Evolutionary conservation across 768 basidiomycete genomes (phyloP), one percentile per base, ranked within the genome.

Genomic region (Lentinula boryana): DNA sequence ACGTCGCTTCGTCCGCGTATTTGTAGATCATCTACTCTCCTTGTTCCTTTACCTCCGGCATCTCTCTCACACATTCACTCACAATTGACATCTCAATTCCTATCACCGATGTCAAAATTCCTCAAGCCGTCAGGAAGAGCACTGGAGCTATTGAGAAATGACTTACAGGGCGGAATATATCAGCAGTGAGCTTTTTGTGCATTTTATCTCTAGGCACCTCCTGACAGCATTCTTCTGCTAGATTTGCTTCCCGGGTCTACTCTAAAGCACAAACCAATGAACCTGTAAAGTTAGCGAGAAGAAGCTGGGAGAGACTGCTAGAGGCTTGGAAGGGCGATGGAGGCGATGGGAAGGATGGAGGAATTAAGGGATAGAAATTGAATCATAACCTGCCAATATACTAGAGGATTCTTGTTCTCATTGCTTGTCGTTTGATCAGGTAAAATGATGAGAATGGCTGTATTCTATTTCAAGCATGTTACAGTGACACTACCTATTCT

Each of bases 211-310:
- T 10, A 40, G 2, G 38, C 41, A 38, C 41, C 2, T 43, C 3
- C 16, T 18, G 2, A 43, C 16, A 88, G 80, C 60, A 62, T 88
- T 15, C 68, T 88, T 61, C 84, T 87, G 62, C 75, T 68, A 53
- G 83, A 64, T 83, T 91, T 67, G 84, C 80, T 2, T 66, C 66
- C 33, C 82, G 83, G 3, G 71, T 86, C 15, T 84, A 83, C 81
- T 83, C 87, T 67, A 89, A 87, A 68, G 82, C 86, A 16, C 77
- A 75, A 72, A 81, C 84, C 1, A 76, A 77, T 12, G 86, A 89
- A 57, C 89, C 89, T 0, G 83, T 77, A 58, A 67, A 77, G 43
- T 72, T 83, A 18, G 80, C 78, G 2, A 73, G 72, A 55, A 72
- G 75, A 52, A 76, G 79, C 12, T 72, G 77, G 48, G 58, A 60